Evolutionary conservation across 2,329 filamentous ascomycete genomes (phyloP).

Genomic region (Penicillium corylophilum): DNA sequence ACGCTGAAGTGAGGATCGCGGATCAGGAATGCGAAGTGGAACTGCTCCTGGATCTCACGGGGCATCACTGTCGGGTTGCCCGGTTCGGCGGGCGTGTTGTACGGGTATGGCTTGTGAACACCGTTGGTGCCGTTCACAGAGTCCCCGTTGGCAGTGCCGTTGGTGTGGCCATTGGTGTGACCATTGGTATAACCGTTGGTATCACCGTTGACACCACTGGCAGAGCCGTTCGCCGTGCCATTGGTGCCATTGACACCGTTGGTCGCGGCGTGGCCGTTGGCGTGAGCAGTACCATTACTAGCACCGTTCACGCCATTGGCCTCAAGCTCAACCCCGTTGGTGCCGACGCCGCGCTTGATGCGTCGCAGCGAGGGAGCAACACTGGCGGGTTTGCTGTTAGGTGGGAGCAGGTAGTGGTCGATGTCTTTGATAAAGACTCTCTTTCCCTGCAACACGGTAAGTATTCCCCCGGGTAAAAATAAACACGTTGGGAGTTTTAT

Average conservation of each 20-base stretch:
- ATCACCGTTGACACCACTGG: slow-evolving; percentile 8
- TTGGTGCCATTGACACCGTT: slow-evolving; percentile 19
- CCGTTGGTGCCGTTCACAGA: slow-evolving; percentile 26
- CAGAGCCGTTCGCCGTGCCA: slow-evolving; percentile 23
- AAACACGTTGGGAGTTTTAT: too few relatives aligned
- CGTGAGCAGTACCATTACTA: slow-evolving; percentile 13
- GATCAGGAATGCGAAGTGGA: slow-evolving; percentile 96
- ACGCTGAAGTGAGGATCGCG: slow-evolving; percentile 90
- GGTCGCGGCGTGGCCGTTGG: slow-evolving; percentile 22
- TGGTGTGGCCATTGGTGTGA: not conserved
- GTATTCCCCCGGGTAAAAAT: slow-evolving; percentile 28
- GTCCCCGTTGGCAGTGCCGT: slow-evolving; percentile 6
- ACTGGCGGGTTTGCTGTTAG: slow-evolving; percentile 63
- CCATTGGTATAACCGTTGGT: too few relatives aligned
- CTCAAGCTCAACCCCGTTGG: slow-evolving; percentile 17
- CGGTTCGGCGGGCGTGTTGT: slow-evolving; percentile 58
- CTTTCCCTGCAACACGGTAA: slow-evolving; percentile 66
- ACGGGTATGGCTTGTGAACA: slow-evolving; percentile 54
- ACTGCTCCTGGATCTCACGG: slow-evolving; percentile 67
- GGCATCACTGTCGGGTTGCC: slow-evolving; percentile 86
- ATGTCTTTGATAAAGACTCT: slow-evolving; percentile 98
- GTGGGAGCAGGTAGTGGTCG: slow-evolving; percentile 84
- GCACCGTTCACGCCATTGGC: slow-evolving; percentile 24
- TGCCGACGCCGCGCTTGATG: slow-evolving; percentile 61
- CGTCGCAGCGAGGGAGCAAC: slow-evolving; percentile 74